A percentile compares a stretch with the other conserved stretches of the same genome.
These are phyloP conservation scores for Exophiala spinifera DNA, from an alignment of 2,329 filamentous ascomycete species.

Conservation along the genomic window DNA sequence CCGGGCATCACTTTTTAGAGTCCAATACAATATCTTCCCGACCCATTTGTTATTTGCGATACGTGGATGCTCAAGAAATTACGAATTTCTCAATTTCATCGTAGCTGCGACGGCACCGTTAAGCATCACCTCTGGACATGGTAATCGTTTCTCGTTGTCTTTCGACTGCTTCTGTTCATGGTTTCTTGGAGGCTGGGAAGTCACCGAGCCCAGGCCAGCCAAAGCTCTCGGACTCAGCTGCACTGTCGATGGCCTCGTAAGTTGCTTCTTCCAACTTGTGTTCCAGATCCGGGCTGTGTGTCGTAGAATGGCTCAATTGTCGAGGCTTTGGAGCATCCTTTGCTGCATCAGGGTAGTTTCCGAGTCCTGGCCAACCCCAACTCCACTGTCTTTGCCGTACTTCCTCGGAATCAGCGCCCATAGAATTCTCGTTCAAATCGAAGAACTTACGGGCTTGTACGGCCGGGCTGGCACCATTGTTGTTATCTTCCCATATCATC, in stretches of 20 bases:
- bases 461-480: slow-evolving; percentile 15
- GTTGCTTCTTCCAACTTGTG: slow-evolving; percentile 14
- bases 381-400: background rate
- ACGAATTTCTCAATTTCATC: too few relatives aligned
- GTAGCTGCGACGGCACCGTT: background rate
- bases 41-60: too few relatives aligned
- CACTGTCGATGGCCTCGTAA: slow-evolving; percentile 19
- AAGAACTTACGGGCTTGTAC: slow-evolving; percentile 17
- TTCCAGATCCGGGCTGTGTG: background rate
- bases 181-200: slow-evolving; percentile 2
- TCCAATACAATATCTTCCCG: too few relatives aligned
- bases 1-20: too few relatives aligned
- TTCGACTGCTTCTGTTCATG: background rate
- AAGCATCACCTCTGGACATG: background rate
- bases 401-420: slow-evolving; percentile 20
- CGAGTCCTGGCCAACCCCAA: slow-evolving; percentile 19
- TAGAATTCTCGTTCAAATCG: slow-evolving; percentile 23
- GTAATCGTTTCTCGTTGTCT: background rate
- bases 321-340: background rate
- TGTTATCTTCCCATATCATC: slow-evolving; percentile 4
- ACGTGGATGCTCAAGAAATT: background rate
- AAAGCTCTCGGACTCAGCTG: slow-evolving; percentile 15
- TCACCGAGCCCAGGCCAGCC: slow-evolving; percentile 22
- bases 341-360: background rate
- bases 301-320: background rate